Conservation (phyloP, 306 rosid species). For the Ceratonia siliqua region DNA sequence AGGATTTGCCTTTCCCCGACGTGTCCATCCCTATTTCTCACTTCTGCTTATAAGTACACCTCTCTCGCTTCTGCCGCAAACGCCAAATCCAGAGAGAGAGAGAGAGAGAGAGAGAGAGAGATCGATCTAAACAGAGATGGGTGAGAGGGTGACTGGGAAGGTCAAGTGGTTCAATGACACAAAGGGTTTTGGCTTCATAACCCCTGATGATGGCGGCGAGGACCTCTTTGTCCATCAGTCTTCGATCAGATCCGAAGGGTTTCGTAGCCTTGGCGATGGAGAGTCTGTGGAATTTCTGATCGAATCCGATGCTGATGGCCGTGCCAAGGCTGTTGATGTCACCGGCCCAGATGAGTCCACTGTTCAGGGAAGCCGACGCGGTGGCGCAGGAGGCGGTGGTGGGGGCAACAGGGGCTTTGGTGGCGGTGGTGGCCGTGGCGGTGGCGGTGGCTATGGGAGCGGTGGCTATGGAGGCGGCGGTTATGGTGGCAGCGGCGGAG, state of each 20-base stretch:
- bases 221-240: conserved; percentile 81
- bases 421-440: conserved; percentile 31
- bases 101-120: neutral
- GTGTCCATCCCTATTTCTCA: neutral
- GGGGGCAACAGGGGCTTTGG: conserved; percentile 25
- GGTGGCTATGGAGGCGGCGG: conserved; percentile 25
- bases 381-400: conserved; percentile 35
- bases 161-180: conserved; percentile 86
- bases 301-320: conserved; percentile 61
- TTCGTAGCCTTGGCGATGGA: conserved; percentile 72
- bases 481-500: conserved; percentile 22
- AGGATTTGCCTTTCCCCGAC: neutral
- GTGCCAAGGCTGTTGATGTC: conserved; percentile 77
- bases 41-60: neutral
- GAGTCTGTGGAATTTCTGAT: conserved; percentile 66
- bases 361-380: conserved; percentile 65
- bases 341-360: conserved; percentile 57
- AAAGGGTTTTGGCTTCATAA: conserved; percentile 80
- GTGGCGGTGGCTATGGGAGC: conserved; percentile 10
- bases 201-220: conserved; percentile 63
- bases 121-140: conserved; percentile 40
- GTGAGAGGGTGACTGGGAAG: conserved; percentile 56
- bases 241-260: conserved; percentile 77
- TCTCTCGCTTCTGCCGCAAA: neutral
- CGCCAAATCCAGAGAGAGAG: neutral